A percentile compares a stretch with the other conserved stretches of the same genome.
Evolutionary conservation across 2,329 filamentous ascomycete genomes (phyloP).

Genomic region (Cordyceps cateniannulata): DNA sequence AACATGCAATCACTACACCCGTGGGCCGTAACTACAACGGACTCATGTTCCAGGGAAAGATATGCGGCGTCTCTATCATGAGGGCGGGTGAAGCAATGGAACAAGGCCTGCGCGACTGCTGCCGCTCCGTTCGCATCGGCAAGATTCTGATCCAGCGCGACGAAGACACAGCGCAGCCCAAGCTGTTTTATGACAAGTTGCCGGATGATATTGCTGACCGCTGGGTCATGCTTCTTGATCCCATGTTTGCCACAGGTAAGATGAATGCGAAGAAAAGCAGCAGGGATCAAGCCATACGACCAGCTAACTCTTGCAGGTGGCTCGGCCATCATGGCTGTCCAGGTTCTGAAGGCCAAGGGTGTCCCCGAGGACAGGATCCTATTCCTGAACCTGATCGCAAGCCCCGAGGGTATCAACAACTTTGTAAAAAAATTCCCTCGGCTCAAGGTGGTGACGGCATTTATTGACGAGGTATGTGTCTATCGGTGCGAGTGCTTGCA

Average conservation of each 20-base stretch:
- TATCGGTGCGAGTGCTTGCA: background rate
- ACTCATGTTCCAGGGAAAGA: constrained; percentile 94
- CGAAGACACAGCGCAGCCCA: constrained; percentile 87
- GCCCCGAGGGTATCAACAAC: constrained; percentile 81
- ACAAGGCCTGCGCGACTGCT: constrained; percentile 91
- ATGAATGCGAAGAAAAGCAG: background rate
- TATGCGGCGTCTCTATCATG: constrained; percentile 98
- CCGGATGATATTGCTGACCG: constrained; percentile 86
- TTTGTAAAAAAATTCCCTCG: constrained; percentile 88
- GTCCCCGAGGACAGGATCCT: constrained; percentile 93
- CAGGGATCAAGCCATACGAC: background rate
- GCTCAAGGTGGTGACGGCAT: constrained; percentile 87
- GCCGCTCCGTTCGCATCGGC: constrained; percentile 92
- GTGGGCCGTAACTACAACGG: constrained; percentile 84
- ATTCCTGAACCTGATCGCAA: constrained; percentile 97
- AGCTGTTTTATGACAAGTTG: constrained; percentile 96
- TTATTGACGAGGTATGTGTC: constrained; percentile 68
- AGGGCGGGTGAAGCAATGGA: constrained; percentile 98
- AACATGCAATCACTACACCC: constrained; percentile 84
- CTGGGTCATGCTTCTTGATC: constrained; percentile 91
- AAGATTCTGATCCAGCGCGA: constrained; percentile 98
- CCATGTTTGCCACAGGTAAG: constrained; percentile 97
- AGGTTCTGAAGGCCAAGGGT: constrained; percentile 81
- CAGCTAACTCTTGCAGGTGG: constrained; percentile 54
- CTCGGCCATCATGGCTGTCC: constrained; percentile 93